Percentiles rank a stretch among this genome's conserved stretches.
Evolutionary conservation across 179 eudicot genomes (phyloP).

Genomic region (Beta corolliflora): DNA sequence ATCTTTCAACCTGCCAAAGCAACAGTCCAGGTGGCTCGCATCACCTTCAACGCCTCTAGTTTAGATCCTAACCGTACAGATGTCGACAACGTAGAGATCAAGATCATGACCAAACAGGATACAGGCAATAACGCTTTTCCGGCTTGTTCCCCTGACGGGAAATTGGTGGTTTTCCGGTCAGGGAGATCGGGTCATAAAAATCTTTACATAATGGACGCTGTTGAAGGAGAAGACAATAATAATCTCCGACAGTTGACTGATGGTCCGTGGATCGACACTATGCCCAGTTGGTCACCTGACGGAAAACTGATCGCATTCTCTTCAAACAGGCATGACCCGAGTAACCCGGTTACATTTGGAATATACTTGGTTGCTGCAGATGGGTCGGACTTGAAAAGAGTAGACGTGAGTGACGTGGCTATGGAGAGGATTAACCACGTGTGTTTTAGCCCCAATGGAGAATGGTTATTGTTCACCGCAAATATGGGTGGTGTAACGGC

Average conservation of each 20-base stretch:
- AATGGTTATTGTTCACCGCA: conserved; percentile 72
- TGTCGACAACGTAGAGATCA: conserved; percentile 34
- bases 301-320: conserved; percentile 78
- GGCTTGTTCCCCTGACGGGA: conserved; percentile 82
- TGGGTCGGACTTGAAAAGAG: conserved; percentile 53
- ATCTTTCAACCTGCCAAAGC: conserved; percentile 54
- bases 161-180: conserved; percentile 63
- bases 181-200: conserved; percentile 82
- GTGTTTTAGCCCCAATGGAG: conserved; percentile 63
- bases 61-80: conserved; percentile 34
- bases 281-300: conserved; percentile 88
- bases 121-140: conserved; percentile 86
- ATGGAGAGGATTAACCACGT: conserved; percentile 78
- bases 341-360: conserved; percentile 47
- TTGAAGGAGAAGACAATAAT: conserved; percentile 55
- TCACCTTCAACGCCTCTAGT: conserved; percentile 42
- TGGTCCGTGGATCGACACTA: conserved; percentile 80
- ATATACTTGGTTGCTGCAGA: conserved; percentile 60
- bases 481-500: conserved; percentile 74
- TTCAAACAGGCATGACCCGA: conserved; percentile 68
- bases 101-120: conserved; percentile 56
- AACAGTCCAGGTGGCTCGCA: conserved; percentile 70
- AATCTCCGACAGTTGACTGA: conserved; percentile 57
- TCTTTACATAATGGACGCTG: conserved; percentile 64
- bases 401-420: conserved; percentile 41